A percentile compares a stretch with the other conserved stretches of the same genome.
Conservation (phyloP, 129 eudicot species). For the Chrysanthemum lavandulifolium region DNA sequence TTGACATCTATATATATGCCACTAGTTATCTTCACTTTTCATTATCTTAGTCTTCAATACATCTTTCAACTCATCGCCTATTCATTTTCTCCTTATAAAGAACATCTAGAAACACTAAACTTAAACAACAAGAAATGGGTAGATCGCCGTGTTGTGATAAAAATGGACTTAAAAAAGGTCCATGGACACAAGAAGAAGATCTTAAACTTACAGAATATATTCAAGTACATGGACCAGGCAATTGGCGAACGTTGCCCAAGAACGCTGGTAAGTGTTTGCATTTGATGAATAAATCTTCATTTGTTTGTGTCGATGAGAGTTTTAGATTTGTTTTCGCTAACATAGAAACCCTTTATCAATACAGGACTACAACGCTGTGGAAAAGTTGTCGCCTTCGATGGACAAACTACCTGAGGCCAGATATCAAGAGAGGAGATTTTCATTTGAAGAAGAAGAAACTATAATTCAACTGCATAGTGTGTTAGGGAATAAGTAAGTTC, state of each 20-base stretch:
- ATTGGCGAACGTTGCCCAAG: conserved; percentile 78
- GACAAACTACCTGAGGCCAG: conserved; percentile 87
- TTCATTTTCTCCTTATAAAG: conserved; percentile 5
- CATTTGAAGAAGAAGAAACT: conserved; percentile 86
- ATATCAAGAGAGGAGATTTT: conserved; percentile 80
- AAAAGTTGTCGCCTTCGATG: conserved; percentile 82
- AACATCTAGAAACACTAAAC: conserved; percentile 16
- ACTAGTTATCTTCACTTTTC: conserved; percentile 39
- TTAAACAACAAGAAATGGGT: conserved; percentile 45
- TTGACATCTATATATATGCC: conserved; percentile 35
- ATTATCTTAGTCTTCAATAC: conserved; percentile 15
- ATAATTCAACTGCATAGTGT: conserved; percentile 78
- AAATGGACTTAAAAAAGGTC: conserved; percentile 80
- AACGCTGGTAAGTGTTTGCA: conserved; percentile 50
- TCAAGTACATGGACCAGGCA: conserved; percentile 63
- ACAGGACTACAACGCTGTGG: conserved; percentile 82
- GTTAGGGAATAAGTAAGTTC: conserved; percentile 74
- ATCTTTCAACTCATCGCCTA: conserved; percentile 21
- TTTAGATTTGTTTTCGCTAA: neutral
- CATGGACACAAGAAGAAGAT: conserved; percentile 85
- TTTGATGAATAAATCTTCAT: neutral
- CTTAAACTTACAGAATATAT: conserved; percentile 57
- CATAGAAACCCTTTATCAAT: neutral
- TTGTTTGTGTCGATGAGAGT: neutral
- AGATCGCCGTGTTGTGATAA: conserved; percentile 79